Evolutionary conservation across 139 green algal genomes (phyloP), one percentile per base, ranked within the genome.

Genomic region (Zygnema cylindricum): DNA sequence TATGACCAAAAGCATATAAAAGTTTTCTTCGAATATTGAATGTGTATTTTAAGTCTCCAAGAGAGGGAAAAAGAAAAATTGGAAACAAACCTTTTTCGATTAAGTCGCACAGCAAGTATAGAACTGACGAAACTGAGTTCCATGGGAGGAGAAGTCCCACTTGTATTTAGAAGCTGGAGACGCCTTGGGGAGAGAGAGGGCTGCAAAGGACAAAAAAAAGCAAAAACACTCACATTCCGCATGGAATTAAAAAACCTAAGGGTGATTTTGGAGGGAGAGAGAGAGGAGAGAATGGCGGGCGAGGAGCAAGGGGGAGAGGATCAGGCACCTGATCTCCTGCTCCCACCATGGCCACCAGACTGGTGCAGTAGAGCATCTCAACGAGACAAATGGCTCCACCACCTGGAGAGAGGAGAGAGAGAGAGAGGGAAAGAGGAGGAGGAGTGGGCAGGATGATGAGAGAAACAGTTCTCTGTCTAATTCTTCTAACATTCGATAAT

Each of bases 321-420:
- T 38, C 2, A 38, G 43, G 1, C 76, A 79, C 71, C 71, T 79
- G 71, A 3, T 79, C 36, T 91, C 93, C 93, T 63, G 95, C 95
- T 0, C 95, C 95, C 30, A 96, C 95, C 81, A 93, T 96, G 0
- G 94, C 95, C 76, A 98, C 55, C 35, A 98, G 87, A 88, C 92
- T 95, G 22, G 95, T 96, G 86, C 93, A 96, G 86, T 95, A 97
- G 0, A 97, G 93, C 95, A 97, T 97, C 84, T 96, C 92, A 7
- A 79, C 71, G 11, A 22, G 33, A 55, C 32, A 42, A 84, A n/a
- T 40, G 7, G 38, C 81, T 84, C 25, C 39, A 49, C 43, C 33
- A 38, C 49, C 33, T 21, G n/a, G 69, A 16, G 1, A 63, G 16
- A 7, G 16, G 7, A 7, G 16, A 7, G 16, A 63, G 49, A 63